phyloP scores from a whole-genome alignment of 805 yeast species.

The Blastobotrys mokoenaii region DNA sequence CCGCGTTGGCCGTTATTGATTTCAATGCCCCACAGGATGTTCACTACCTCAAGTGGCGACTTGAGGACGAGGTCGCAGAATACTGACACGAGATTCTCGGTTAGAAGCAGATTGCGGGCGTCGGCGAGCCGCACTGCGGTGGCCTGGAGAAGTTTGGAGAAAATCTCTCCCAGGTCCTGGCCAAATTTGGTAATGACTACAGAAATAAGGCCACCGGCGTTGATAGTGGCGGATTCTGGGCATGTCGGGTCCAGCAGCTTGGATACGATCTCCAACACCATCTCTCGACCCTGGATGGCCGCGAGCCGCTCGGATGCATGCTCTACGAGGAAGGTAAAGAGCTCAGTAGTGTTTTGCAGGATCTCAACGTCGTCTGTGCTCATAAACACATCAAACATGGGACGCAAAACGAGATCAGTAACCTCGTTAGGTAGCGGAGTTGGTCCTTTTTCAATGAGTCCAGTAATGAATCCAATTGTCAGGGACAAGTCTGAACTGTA shows the following conservation, averaged over 20 bases:
- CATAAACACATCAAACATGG: slow-evolving; percentile 41
- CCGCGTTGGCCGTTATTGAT: slow-evolving; percentile 27
- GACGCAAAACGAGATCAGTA: slow-evolving; percentile 16
- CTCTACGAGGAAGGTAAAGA: slow-evolving; percentile 51
- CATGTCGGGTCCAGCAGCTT: slow-evolving; percentile 62
- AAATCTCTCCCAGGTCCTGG: slow-evolving; percentile 30
- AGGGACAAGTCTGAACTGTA: slow-evolving; percentile 56
- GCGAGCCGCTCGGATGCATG: slow-evolving; percentile 28
- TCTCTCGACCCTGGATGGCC: slow-evolving; percentile 41
- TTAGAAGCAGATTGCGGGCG: slow-evolving; percentile 63
- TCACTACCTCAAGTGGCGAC: slow-evolving; percentile 55
- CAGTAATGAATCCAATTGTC: slow-evolving; percentile 39
- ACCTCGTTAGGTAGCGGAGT: slow-evolving; percentile 17
- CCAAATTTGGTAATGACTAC: slow-evolving; percentile 50
- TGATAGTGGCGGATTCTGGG: slow-evolving; percentile 74
- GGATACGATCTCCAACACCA: slow-evolving; percentile 55
- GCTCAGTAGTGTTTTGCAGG: slow-evolving; percentile 69
- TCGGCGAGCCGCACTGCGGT: slow-evolving; percentile 57
- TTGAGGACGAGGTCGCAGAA: slow-evolving; percentile 61
- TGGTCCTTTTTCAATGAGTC: slow-evolving; percentile 23
- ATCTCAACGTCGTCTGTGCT: slow-evolving; percentile 64
- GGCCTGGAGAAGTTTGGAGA: slow-evolving; percentile 58
- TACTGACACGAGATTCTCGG: slow-evolving; percentile 69
- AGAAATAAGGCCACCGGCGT: slow-evolving; percentile 60
- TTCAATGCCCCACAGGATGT: slow-evolving; percentile 43